Evolutionary conservation across 495 filamentous ascomycete species (phyloP).

Genomic region (Extremus antarcticus): DNA sequence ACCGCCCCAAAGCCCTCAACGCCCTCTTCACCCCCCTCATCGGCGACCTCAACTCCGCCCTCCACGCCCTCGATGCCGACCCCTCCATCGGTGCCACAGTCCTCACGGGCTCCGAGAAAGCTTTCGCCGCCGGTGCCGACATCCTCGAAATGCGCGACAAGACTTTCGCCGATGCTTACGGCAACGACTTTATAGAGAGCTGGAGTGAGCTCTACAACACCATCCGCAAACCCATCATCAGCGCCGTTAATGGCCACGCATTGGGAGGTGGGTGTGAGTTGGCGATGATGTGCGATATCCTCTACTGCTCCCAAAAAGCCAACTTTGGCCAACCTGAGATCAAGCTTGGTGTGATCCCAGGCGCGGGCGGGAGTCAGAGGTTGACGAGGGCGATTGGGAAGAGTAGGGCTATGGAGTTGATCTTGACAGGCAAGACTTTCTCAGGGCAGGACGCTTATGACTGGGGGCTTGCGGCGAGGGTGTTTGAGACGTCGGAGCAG

Average conservation of each 20-base stretch:
- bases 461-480: constrained; percentile 81
- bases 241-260: constrained; percentile 87
- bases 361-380: constrained; percentile 85
- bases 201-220: constrained; percentile 75
- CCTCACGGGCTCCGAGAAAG: constrained; percentile 74
- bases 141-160: constrained; percentile 97
- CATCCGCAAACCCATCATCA: constrained; percentile 85
- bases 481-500: constrained; percentile 71
- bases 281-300: constrained; percentile 91
- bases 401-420: constrained; percentile 82
- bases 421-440: constrained; percentile 78
- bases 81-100: constrained; percentile 63
- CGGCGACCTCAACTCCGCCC: constrained; percentile 73
- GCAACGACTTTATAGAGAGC: constrained; percentile 76
- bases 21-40: constrained; percentile 83
- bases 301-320: constrained; percentile 75
- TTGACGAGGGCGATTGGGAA: constrained; percentile 82
- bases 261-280: constrained; percentile 94
- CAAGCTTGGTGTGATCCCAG: constrained; percentile 83
- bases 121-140: constrained; percentile 95
- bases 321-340: constrained; percentile 96
- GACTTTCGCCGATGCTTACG: constrained; percentile 77
- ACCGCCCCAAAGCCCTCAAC: constrained; percentile 90
- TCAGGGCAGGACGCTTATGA: constrained; percentile 67
- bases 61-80: constrained; percentile 59